Conservation (phyloP, 2,329 filamentous ascomycete species). For the Plenodomus lindquistii region DNA sequence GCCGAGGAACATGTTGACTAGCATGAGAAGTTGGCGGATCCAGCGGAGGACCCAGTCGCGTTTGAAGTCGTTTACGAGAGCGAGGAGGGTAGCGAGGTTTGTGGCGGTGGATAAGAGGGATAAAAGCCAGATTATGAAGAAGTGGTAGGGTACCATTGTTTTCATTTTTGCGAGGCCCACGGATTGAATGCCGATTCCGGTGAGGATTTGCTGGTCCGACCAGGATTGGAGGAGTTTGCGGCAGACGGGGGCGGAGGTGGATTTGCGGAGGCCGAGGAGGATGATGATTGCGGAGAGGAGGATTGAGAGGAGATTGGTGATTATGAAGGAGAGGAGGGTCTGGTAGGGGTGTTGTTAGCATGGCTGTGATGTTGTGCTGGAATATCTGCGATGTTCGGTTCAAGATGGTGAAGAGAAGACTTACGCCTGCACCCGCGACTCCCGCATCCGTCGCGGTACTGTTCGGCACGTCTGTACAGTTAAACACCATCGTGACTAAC, state of each 20-base stretch:
- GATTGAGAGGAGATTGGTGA: conserved; percentile 63
- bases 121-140: conserved; percentile 72
- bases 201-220: conserved; percentile 70
- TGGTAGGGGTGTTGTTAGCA: conserved; percentile 40
- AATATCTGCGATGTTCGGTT: background rate
- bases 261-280: conserved; percentile 55
- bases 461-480: conserved; percentile 52
- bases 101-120: conserved; percentile 67
- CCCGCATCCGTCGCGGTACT: conserved; percentile 58
- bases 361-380: background rate
- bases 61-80: conserved; percentile 67
- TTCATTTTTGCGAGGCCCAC: conserved; percentile 64
- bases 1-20: conserved; percentile 64
- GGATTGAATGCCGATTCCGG: conserved; percentile 69
- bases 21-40: conserved; percentile 68
- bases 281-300: conserved; percentile 61
- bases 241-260: conserved; percentile 55
- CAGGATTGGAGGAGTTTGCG: conserved; percentile 68
- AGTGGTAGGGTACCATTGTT: conserved; percentile 67
- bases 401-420: conserved; percentile 28
- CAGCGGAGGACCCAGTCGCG: conserved; percentile 69
- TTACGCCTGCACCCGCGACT: conserved; percentile 61
- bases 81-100: conserved; percentile 67
- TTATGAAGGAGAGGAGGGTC: conserved; percentile 68
- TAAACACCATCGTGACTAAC: conserved; percentile 15